Evolutionary conservation across 2,329 filamentous ascomycete genomes (phyloP).

Genomic region (Leptographium wingfieldii): DNA sequence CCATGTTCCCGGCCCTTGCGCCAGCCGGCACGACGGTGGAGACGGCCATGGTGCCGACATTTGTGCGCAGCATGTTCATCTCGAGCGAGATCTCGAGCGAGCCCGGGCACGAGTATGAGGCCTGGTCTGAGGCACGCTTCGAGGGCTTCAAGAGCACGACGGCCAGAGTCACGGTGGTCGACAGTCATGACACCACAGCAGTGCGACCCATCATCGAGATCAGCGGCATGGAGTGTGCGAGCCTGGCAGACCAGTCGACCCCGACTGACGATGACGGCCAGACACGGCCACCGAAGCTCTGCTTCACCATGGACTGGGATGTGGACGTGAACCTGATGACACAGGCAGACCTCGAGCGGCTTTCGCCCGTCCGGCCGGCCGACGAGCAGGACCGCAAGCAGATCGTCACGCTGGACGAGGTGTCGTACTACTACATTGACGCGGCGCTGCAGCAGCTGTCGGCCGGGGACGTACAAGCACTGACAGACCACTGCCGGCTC

Average conservation of each 20-base stretch:
- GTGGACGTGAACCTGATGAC: slow-evolving; percentile 6
- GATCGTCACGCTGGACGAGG: neutral
- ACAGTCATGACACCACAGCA: neutral
- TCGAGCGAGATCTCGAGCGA: neutral
- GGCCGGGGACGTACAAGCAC: neutral
- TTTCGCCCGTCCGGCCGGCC: neutral
- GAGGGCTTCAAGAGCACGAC: neutral
- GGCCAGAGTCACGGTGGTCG: neutral
- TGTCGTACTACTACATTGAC: neutral
- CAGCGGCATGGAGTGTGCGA: neutral
- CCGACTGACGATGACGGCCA: neutral
- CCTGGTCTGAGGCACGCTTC: neutral
- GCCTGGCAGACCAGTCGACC: neutral
- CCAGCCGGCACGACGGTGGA: too few relatives aligned
- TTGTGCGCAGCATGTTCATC: neutral
- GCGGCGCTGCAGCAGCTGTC: neutral
- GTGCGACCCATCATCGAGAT: neutral
- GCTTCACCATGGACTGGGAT: slow-evolving; percentile 1
- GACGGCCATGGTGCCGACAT: neutral
- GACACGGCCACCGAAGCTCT: neutral
- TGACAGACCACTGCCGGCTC: neutral
- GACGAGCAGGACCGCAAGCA: neutral
- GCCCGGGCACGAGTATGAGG: neutral
- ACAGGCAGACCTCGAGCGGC: neutral
- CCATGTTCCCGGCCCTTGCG: too few relatives aligned